A percentile compares a stretch with the other conserved stretches of the same genome.
phyloP scores from a whole-genome alignment of 345 rosid species.

The Triadica sebifera region DNA sequence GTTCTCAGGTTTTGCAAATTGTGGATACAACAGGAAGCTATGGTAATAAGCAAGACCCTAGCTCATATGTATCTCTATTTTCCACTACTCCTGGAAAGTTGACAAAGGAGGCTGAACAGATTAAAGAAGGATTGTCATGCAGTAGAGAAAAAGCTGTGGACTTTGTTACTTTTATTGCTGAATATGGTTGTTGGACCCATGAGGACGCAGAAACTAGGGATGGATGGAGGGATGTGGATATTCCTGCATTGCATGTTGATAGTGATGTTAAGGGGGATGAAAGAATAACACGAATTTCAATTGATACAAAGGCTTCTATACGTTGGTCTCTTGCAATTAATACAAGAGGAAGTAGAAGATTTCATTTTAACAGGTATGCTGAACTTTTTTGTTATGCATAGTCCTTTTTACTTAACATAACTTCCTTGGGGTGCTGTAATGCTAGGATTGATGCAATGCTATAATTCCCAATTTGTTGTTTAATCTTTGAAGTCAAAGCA shows the following conservation, averaged over 20 bases:
- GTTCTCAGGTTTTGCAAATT: slow-evolving; percentile 77
- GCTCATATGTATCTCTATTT: slow-evolving; percentile 59
- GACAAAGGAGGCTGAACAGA: slow-evolving; percentile 60
- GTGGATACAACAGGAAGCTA: slow-evolving; percentile 60
- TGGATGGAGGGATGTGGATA: slow-evolving; percentile 72
- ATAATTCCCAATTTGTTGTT: background rate
- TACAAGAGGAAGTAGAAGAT: slow-evolving; percentile 65
- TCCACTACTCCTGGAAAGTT: slow-evolving; percentile 88
- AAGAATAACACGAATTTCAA: slow-evolving; percentile 46
- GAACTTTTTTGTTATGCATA: background rate
- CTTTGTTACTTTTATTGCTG: slow-evolving; percentile 64
- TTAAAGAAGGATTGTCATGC: slow-evolving; percentile 69
- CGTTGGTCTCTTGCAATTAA: slow-evolving; percentile 93
- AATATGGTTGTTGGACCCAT: slow-evolving; percentile 68
- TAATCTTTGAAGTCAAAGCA: background rate
- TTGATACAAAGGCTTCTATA: slow-evolving; percentile 61
- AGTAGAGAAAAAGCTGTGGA: slow-evolving; percentile 70
- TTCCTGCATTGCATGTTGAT: slow-evolving; percentile 54
- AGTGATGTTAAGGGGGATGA: slow-evolving; percentile 37
- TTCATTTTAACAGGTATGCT: slow-evolving; percentile 56
- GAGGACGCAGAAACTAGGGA: slow-evolving; percentile 36
- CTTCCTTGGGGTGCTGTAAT: background rate
- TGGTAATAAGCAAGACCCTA: slow-evolving; percentile 46
- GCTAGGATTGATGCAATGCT: background rate
- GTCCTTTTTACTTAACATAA: background rate